Evolutionary conservation across 1,284 basidiomycete genomes (phyloP).

Genomic region (Cerrena zonata): DNA sequence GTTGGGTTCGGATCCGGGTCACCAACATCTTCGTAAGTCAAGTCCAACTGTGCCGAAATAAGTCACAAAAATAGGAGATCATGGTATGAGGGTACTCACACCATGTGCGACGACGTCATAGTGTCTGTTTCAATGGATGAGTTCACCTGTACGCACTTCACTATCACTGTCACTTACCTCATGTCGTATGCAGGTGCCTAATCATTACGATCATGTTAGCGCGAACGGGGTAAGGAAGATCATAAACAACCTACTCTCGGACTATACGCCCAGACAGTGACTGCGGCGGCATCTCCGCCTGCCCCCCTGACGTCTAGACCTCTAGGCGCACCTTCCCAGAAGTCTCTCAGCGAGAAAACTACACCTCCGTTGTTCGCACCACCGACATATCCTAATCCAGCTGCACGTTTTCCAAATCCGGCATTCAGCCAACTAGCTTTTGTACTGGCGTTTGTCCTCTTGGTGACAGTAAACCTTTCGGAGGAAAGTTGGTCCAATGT

Average conservation of each 20-base stretch:
- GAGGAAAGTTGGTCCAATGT: slow-evolving; percentile 35
- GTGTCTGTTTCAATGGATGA: slow-evolving; percentile 15
- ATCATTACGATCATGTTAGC: not conserved
- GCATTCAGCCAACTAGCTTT: slow-evolving; percentile 31
- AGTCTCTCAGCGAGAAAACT: slow-evolving; percentile 34
- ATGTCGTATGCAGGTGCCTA: slow-evolving; percentile 37
- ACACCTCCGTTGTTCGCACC: slow-evolving; percentile 36
- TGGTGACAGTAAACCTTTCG: slow-evolving; percentile 30
- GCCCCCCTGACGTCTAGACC: slow-evolving; percentile 36
- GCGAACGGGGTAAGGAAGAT: not conserved
- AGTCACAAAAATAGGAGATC: not conserved
- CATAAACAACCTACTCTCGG: slow-evolving; percentile 22
- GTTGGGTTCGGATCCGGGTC: slow-evolving; percentile 36
- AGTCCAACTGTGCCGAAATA: slow-evolving; percentile 27
- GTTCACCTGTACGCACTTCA: not conserved
- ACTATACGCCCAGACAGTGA: slow-evolving; percentile 39
- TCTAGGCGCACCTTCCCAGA: slow-evolving; percentile 37
- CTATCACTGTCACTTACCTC: slow-evolving; percentile 14
- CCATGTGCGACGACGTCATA: slow-evolving; percentile 39
- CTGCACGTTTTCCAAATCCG: slow-evolving; percentile 32
- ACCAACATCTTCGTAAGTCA: slow-evolving; percentile 40
- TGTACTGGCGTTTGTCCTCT: slow-evolving; percentile 31
- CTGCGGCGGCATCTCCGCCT: slow-evolving; percentile 26
- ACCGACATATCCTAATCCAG: slow-evolving; percentile 37
- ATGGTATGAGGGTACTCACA: slow-evolving; percentile 17